Base-by-base conservation (phyloP, 1,284 basidiomycete genomes). In the Pseudozyma sp. region DNA sequence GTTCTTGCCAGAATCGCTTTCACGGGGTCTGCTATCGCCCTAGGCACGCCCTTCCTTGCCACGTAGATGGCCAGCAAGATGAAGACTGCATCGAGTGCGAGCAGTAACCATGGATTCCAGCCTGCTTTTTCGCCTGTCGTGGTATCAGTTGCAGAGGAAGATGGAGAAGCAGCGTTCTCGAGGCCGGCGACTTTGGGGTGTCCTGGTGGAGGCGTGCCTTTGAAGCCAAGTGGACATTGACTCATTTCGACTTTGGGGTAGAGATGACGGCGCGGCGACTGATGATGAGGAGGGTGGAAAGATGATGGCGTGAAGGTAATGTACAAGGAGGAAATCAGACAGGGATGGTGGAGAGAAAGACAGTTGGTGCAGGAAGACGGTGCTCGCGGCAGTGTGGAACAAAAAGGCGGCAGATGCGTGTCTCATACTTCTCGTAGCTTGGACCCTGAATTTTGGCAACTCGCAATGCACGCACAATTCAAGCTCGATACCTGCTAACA, bases 211-310 rank as follows among this genome's bases (percentile, higher is more conserved):
- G 71, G 75, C 5, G 75, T 67, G 38, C 75, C 75, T 54, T 70
- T 77, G 57, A 77, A 77, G 43, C 75, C 75, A 1, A 77, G 49
- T 14, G 75, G 75, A 47, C 75, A 77, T 43, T 66, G 65, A 42
- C 53, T 62, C 59, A 72, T 72, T 16, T 9, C 53, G 52, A 49
- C 13, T 4, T 36, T 10, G 10, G 5, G 5, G 12, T 18, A 1
- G 16, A 6, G 25, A 3, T 31, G 25, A 6, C 25, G 25, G 25
- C 6, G 25, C 25, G 25, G 25, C 6, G 25, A 31, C 6, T 3
- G n/a, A n/a, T 1, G 35, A 52, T 9, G 13, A 4, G 11, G 34
- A 3, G 53, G 19, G 3, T 25, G 31, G 2, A 18, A n/a, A 7
- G 31, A 19, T 5, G 57, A 11, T 51, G 47, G 39, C 47, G n/a